These are phyloP conservation scores for Metarhizium sp. DNA, from an alignment of 2,329 filamentous ascomycete genomes.

Conservation along the genomic window DNA sequence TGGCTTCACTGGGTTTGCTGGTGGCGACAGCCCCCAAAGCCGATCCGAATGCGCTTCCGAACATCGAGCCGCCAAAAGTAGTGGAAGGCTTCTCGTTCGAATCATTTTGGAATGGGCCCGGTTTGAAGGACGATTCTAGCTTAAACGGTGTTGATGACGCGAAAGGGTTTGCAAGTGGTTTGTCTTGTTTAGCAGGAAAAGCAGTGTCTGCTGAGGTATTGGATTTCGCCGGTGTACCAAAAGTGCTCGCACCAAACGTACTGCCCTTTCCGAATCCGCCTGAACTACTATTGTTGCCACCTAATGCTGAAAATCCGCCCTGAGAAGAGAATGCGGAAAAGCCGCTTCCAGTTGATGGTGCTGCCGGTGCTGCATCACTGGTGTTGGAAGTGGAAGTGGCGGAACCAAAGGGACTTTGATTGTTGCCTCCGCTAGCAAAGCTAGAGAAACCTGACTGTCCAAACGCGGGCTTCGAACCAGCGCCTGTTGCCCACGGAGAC, in stretches of 20 bases:
- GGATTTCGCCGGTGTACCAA: conserved; percentile 16
- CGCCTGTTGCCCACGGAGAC: conserved; percentile 42
- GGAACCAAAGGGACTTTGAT: conserved; percentile 29
- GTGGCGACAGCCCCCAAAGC: conserved; percentile 40
- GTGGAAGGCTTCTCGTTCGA: conserved; percentile 41
- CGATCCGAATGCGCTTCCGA: conserved; percentile 52
- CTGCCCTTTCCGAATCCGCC: conserved; percentile 27
- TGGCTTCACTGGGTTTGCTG: conserved; percentile 26
- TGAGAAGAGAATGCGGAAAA: conserved; percentile 46
- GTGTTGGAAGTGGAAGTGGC: conserved; percentile 8
- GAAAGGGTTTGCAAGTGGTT: conserved; percentile 9
- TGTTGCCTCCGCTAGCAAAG: conserved; percentile 24
- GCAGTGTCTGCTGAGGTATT: conserved; percentile 14
- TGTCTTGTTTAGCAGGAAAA: conserved; percentile 18
- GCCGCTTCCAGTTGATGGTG: conserved; percentile 33
- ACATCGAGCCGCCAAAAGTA: conserved; percentile 38
- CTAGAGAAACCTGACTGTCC: conserved; percentile 43
- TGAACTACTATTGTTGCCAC: conserved; percentile 22
- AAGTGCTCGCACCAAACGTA: conserved; percentile 26
- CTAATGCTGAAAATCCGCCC: conserved; percentile 45
- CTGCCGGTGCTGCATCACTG: conserved; percentile 15
- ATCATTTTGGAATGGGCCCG: conserved; percentile 51
- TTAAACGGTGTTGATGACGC: conserved; percentile 48
- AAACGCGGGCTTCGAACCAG: conserved; percentile 35
- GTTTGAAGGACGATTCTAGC: conserved; percentile 57